Evolutionary conservation across 1,284 basidiomycete species (phyloP), one percentile per base, ranked within the genome.

Genomic region (Agroathelia rolfsii): DNA sequence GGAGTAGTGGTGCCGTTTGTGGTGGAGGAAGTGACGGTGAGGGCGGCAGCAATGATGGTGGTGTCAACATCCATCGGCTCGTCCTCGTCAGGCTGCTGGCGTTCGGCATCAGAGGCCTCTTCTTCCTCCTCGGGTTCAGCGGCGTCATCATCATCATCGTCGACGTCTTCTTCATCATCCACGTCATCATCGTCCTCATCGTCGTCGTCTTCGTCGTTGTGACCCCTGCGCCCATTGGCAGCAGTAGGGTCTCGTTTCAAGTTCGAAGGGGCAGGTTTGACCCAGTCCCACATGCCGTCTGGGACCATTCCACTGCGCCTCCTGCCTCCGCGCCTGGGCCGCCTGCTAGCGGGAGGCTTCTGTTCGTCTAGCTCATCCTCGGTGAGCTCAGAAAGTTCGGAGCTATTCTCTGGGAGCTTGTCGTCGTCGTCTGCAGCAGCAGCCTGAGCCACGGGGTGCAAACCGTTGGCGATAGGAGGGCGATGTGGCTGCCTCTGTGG

Each of bases 211-310:
- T 65, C 69, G 28, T 62, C 69, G 41, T 78, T 78, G 37, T n/a
- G n/a, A n/a, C n/a, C n/a, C n/a, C n/a, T n/a, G n/a, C n/a, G n/a
- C n/a, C n/a, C n/a, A n/a, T n/a, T n/a, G n/a, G n/a, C n/a, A n/a
- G n/a, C n/a, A n/a, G n/a, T n/a, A n/a, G n/a, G n/a, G n/a, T n/a
- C n/a, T n/a, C n/a, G n/a, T n/a, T n/a, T n/a, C n/a, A n/a, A n/a
- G n/a, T n/a, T n/a, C n/a, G n/a, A n/a, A n/a, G n/a, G n/a, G n/a
- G n/a, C n/a, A 32, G 54, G 50, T 35, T 69, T 72, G 17, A 72
- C 79, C 80, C 80, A 84, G 20, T 67, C 78, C 80, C 78, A 84
- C 77, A 81, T 83, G 35, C 71, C 71, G 18, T 72, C 72, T 24
- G 80, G 77, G 1, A 80, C 72, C 38, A 81, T 63, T 32, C 74